These are phyloP conservation scores for Leishmania lainsoni DNA, from an alignment of 208 protist genomes.

Conservation along the genomic window DNA sequence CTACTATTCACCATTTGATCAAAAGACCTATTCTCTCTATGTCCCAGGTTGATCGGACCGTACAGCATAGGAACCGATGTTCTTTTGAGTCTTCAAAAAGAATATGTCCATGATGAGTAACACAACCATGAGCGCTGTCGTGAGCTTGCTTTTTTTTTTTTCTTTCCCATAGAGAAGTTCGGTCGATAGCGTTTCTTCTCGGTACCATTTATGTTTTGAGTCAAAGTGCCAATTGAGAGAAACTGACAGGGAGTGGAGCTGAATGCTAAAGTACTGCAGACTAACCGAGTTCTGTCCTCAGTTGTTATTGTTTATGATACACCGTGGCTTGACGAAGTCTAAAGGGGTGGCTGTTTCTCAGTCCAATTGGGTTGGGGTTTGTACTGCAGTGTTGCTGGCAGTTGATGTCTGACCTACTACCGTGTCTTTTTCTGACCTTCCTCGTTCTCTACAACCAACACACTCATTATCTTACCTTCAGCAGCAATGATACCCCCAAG, in stretches of 20 bases:
- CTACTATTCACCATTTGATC: background rate
- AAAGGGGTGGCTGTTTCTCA: background rate
- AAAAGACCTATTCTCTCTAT: background rate
- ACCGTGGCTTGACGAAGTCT: background rate
- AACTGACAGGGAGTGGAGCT: background rate
- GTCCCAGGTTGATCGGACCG: background rate
- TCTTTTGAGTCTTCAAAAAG: background rate
- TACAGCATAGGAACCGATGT: background rate
- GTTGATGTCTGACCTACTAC: background rate
- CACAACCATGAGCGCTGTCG: background rate
- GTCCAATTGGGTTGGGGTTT: background rate
- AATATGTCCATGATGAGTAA: background rate
- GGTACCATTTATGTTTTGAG: background rate
- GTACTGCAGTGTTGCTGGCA: background rate
- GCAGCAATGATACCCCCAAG: background rate
- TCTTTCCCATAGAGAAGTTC: background rate
- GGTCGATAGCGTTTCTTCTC: background rate
- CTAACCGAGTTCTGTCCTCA: background rate
- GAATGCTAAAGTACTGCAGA: background rate
- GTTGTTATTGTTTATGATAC: background rate
- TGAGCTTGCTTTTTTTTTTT: background rate
- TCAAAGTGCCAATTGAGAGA: background rate
- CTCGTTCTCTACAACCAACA: background rate
- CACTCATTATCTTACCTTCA: slow-evolving; percentile 4
- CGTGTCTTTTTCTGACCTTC: background rate